Evolutionary conservation across 2,329 filamentous ascomycete species (phyloP), one percentile per base, ranked within the genome.

Genomic region (Hymenoscyphus infarciens): DNA sequence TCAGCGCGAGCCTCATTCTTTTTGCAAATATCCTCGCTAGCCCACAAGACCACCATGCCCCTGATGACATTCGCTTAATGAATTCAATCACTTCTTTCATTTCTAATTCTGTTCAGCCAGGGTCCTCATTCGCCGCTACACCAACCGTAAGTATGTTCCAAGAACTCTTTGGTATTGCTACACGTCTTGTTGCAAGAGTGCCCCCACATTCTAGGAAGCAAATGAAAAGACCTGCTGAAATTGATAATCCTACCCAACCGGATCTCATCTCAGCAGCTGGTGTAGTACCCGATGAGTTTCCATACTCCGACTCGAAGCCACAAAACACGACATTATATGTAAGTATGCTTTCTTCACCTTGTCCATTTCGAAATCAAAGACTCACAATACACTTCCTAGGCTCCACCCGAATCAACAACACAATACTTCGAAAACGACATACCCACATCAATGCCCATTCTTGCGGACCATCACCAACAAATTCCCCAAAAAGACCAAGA

Each of bases 1-100:
- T 98, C 5, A 96, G 92, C 0, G 90, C 94, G 0, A 83, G 97
- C 2, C 91, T 98, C 38, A 96, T 93, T 0, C 80, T 98, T 0
- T 97, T 98, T 72, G 92, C 92, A 62, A 97, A 97, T 72, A 95
- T 97, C 53, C 78, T 98, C 0, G 92, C 97, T 73, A 97, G 97
- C 69, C 95, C 94, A 0, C 84, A 92, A 61, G 94, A 97, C 72
- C 85, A 88, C 1, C 84, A 91, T 55, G 93, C 92, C 31, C 86
- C 90, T 60, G 91, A 91, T 1, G 94, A 98, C 73, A 85, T 94
- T 25, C 88, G 89, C 68, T 79, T 97, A 22, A 97, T 98, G 91
- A 90, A 87, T 68, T 82, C 92, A 11, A 93, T 98, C 33, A 63
- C 58, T 29, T 59, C 57, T 8, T 68, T 68, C 61, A 62, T 65